Base-by-base conservation (phyloP, 106 monocot species). In the Dendrobium chrysotoxum region DNA sequence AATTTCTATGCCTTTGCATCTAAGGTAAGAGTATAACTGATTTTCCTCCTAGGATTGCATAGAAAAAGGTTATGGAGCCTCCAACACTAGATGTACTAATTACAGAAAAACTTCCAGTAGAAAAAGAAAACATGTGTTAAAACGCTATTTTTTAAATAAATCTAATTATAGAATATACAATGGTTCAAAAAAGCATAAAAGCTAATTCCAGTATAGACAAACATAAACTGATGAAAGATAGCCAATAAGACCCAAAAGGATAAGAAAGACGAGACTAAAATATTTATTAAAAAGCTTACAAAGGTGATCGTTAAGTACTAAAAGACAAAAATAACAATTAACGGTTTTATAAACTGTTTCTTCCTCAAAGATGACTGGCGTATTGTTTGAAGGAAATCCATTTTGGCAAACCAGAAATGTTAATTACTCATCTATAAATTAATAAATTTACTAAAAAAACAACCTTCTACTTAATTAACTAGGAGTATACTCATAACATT, bases 1-100 rank as follows among this genome's bases (percentile, higher is more conserved):
- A 76, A 61, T 50, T 81, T 78, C 61, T 80, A 75, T 81, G 82
- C 18, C 85, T 67, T 85, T 82, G 88, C 78, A 88, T 74, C 3
- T 1, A 74, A n/a, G 2, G 74, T 21, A 74, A 17, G 15, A 12
- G 35, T 35, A 4, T 35, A 35, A n/a, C 35, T 16, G 16, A 70
- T 15, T 70, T 68, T 70, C 35, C 70, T 15, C 70, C 28, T 15
- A n/a, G 70, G 70, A 35, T 38, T 70, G 35, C 35, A 4, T 35
- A 61, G n/a, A 70, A 70, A 70, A 28, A 70, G 2, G 15, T 35
- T 70, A 13, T 13, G 13, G 35, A 70, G 12, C 70, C 35, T 70
- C 31, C 15, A 13, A 35, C 70, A 70, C 70, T 17, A 70, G 30
- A 70, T 35, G 28, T 70, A 10, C 31, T 70, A 26, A 67, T 67